Conservation (phyloP, 257 asterid species). For the Lantana camara region DNA sequence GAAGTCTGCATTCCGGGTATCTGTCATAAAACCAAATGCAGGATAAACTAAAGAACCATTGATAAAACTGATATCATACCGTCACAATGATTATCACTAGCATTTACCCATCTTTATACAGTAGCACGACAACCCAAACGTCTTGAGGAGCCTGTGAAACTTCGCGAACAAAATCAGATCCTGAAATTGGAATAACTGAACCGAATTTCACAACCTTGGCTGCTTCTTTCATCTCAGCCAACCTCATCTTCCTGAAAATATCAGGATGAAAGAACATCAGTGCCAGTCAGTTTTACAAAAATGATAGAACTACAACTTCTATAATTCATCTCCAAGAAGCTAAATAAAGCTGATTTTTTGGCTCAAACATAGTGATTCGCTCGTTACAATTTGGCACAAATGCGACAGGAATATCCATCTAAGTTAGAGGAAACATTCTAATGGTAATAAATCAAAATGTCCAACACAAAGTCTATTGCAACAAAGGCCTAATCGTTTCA, state of each 20-base stretch:
- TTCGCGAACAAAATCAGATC: constrained; percentile 95
- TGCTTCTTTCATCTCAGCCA: constrained; percentile 85
- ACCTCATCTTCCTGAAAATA: constrained; percentile 75
- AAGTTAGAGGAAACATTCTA: constrained; percentile 1
- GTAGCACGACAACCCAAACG: constrained; percentile 84
- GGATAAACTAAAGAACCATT: constrained; percentile 16
- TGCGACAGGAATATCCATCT: neutral
- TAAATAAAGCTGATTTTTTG: neutral
- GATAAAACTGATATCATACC: constrained; percentile 13
- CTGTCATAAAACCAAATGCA: neutral
- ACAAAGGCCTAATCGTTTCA: neutral
- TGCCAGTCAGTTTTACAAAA: neutral
- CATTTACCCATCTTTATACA: constrained; percentile 88
- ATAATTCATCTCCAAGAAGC: constrained; percentile 2
- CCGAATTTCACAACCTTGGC: constrained; percentile 83
- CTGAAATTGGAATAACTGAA: constrained; percentile 81
- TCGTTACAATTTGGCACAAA: neutral
- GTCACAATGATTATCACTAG: neutral
- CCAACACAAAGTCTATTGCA: neutral
- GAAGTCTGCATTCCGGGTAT: constrained; percentile 71
- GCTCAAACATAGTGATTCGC: neutral
- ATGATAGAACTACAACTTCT: neutral
- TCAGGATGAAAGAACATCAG: constrained; percentile 15
- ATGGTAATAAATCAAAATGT: neutral
- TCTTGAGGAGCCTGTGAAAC: constrained; percentile 97